Base-by-base conservation (phyloP, 306 rosid species). In the Argentina anserina region DNA sequence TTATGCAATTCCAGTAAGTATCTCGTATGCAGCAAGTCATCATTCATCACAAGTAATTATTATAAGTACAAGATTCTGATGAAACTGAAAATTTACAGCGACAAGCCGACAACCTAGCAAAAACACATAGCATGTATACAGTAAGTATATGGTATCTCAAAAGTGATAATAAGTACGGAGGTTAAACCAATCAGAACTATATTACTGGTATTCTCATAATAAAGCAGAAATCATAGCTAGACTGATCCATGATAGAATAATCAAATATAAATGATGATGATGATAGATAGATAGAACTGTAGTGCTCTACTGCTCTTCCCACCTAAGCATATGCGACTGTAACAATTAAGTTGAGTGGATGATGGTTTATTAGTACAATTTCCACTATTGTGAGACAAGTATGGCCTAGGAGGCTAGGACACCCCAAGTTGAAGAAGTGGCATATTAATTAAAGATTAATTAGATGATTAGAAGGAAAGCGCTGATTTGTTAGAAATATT, bases 1-100 rank as follows among this genome's bases (percentile, higher is more conserved):
- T 26, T 49, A 7, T 49, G 14, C 21, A 20, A 20, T 6, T 50
- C 49, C 20, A 47, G 5, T 64, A 37, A 59, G 50, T 29, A 36
- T 64, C 28, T 43, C 55, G 40, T 74, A 74, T 26, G 64, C 53
- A 26, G 21, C 65, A 63, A 74, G 17, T 39, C 70, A 50, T 37
- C 41, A 74, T 49, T 64, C 42, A 66, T 49, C 53, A 36, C 60
- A 25, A 17, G 61, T 34, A 43, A 49, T 37, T 3, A 62, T 20
- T 18, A 7, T n/a, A n/a, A n/a, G 25, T 62, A 62, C 43, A 33
- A 12, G 43, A 62, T 34, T 62, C 67, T 62, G 43, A 36, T 31
- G 5, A 23, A 26, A 56, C 18, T 1, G 34, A 56, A 26, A 52
- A 12, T 28, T 7, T 26, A 56, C 3, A 52, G 28, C 26, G 3